These are phyloP conservation scores for Volvox carteri DNA, from an alignment of 163 green algal genomes.

Conservation along the genomic window DNA sequence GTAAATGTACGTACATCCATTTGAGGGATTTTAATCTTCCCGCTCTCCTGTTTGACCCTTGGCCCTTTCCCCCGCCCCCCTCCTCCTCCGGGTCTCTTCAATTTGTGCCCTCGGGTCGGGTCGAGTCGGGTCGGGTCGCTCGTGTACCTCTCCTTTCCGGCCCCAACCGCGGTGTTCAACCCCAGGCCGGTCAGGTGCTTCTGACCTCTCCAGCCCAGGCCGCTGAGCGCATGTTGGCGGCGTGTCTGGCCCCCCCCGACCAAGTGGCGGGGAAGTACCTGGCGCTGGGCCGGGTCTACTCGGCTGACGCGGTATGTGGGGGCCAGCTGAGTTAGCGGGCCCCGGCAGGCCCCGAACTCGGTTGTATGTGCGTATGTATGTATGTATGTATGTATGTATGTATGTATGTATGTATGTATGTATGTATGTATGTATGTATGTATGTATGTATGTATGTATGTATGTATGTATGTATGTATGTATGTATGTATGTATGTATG, in stretches of 20 bases:
- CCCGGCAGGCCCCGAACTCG: not conserved
- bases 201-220: conserved; percentile 1
- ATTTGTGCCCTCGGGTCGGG: too few relatives aligned
- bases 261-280: conserved; percentile 28
- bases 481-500: too few relatives aligned
- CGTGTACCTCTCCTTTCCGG: too few relatives aligned
- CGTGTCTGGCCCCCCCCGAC: conserved; percentile 5
- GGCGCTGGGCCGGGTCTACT: conserved; percentile 16
- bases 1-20: too few relatives aligned
- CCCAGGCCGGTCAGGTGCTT: conserved; percentile 3
- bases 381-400: not conserved
- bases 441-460: not conserved
- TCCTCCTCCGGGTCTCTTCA: too few relatives aligned
- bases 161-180: too few relatives aligned
- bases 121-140: too few relatives aligned
- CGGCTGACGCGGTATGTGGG: conserved; percentile 8
- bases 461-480: too few relatives aligned
- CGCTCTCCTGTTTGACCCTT: too few relatives aligned
- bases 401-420: not conserved
- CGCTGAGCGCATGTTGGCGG: conserved; percentile 6
- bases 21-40: too few relatives aligned
- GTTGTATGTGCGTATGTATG: not conserved
- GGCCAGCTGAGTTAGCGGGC: not conserved
- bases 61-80: too few relatives aligned
- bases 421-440: not conserved